A percentile compares a stretch with the other conserved stretches of the same genome.
phyloP scores from a whole-genome alignment of 1,139 yeast species.

The Suhomyces terraborum region DNA sequence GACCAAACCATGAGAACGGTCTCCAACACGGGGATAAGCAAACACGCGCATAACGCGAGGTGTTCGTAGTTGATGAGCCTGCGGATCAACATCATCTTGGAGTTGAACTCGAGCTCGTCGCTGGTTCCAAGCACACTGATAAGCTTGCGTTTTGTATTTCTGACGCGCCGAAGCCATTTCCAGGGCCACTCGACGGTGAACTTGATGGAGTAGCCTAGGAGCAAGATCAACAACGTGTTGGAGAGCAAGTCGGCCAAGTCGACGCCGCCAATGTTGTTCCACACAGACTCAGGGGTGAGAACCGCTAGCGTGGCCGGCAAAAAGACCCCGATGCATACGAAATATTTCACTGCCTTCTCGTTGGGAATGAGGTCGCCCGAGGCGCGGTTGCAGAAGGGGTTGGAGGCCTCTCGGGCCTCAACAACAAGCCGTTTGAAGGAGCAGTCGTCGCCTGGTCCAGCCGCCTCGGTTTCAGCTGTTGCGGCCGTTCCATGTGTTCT shows the following conservation, averaged over 20 bases:
- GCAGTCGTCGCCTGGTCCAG: background rate
- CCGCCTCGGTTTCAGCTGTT: too few species aligned
- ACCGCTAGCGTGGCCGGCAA: slow-evolving; percentile 18
- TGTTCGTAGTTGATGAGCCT: slow-evolving; percentile 24
- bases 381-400: slow-evolving; percentile 12
- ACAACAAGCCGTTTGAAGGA: slow-evolving; percentile 3
- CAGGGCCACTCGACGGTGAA: slow-evolving; percentile 41
- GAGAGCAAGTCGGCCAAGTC: slow-evolving; percentile 26
- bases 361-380: slow-evolving; percentile 5
- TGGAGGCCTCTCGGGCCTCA: slow-evolving; percentile 12
- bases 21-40: slow-evolving; percentile 28
- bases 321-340: slow-evolving; percentile 15
- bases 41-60: slow-evolving; percentile 27
- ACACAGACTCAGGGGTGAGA: slow-evolving; percentile 14
- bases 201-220: slow-evolving; percentile 32
- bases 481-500: too few species aligned
- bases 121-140: background rate
- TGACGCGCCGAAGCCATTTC: slow-evolving; percentile 33
- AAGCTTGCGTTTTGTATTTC: slow-evolving; percentile 22
- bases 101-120: slow-evolving; percentile 4
- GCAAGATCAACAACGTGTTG: slow-evolving; percentile 30
- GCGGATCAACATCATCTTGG: slow-evolving; percentile 18
- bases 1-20: slow-evolving; percentile 30
- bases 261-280: slow-evolving; percentile 13
- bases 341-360: slow-evolving; percentile 15